phyloP scores from a whole-genome alignment of 768 basidiomycete genomes.

The Exidia glandulosa region DNA sequence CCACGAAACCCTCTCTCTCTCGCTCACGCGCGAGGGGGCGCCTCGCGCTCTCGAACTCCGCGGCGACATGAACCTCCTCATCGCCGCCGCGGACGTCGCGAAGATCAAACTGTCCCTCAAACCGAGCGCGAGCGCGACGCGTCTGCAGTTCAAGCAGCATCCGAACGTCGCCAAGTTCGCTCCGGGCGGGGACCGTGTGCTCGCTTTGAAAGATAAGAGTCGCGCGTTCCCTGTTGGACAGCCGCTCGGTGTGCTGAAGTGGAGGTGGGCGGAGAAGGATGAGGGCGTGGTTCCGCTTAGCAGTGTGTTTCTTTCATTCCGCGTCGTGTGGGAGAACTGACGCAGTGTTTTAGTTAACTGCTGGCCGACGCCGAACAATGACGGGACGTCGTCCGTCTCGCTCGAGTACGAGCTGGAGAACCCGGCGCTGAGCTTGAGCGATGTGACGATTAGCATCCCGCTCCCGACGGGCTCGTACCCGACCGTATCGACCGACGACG shows the following conservation, averaged over 20 bases:
- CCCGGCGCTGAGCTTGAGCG: slow-evolving; percentile 64
- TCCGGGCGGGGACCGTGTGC: slow-evolving; percentile 50
- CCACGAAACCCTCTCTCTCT: slow-evolving; percentile 72
- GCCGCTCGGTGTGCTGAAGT: slow-evolving; percentile 78
- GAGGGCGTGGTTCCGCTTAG: slow-evolving; percentile 86
- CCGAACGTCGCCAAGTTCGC: slow-evolving; percentile 86
- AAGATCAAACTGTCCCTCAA: slow-evolving; percentile 61
- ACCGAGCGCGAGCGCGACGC: slow-evolving; percentile 40
- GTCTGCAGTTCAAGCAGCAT: slow-evolving; percentile 92
- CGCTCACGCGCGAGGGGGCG: slow-evolving; percentile 83
- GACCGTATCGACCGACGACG: slow-evolving; percentile 57
- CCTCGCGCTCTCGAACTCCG: slow-evolving; percentile 83
- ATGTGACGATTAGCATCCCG: slow-evolving; percentile 84
- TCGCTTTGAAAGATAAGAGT: slow-evolving; percentile 76
- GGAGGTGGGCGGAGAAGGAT: slow-evolving; percentile 85
- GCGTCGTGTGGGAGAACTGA: slow-evolving; percentile 2
- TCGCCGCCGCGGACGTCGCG: slow-evolving; percentile 63
- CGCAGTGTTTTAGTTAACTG: slow-evolving; percentile 61
- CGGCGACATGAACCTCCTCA: slow-evolving; percentile 87
- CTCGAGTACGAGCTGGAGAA: slow-evolving; percentile 97
- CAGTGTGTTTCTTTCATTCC: slow-evolving; percentile 40
- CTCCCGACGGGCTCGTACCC: slow-evolving; percentile 88
- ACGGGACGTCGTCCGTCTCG: slow-evolving; percentile 88
- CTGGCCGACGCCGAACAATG: slow-evolving; percentile 89
- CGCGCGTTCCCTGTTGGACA: slow-evolving; percentile 83